A percentile compares a stretch with the other conserved stretches of the same genome.
Evolutionary conservation across 2,329 filamentous ascomycete species (phyloP).

Genomic region (Dissoconium aciculare): DNA sequence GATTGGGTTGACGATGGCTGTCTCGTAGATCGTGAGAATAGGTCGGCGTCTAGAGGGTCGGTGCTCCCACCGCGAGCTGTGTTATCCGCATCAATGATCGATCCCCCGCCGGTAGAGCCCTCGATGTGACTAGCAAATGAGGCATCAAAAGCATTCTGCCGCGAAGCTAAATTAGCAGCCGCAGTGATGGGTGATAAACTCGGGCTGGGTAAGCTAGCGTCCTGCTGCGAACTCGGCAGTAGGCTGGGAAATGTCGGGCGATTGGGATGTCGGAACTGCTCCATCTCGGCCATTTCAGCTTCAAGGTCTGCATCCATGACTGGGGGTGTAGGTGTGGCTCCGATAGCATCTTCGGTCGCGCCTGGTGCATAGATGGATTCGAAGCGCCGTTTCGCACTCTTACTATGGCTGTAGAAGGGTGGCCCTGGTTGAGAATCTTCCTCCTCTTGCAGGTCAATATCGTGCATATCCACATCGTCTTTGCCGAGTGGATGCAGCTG

Average conservation of each 20-base stretch:
- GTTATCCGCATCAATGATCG: conserved; percentile 22
- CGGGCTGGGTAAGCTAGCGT: conserved; percentile 86
- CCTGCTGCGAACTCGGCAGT: conserved; percentile 60
- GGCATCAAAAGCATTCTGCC: conserved; percentile 21
- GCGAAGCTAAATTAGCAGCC: conserved; percentile 44
- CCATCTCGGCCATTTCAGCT: conserved; percentile 26
- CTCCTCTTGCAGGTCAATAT: conserved; percentile 14
- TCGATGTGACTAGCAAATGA: conserved; percentile 21
- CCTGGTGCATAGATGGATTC: conserved; percentile 9
- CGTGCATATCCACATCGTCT: conserved; percentile 17
- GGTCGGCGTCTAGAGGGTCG: conserved; percentile 15
- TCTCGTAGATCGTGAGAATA: conserved; percentile 4
- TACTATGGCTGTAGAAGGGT: conserved; percentile 13
- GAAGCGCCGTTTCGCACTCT: conserved; percentile 10
- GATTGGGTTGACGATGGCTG: neutral
- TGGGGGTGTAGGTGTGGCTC: conserved; percentile 51
- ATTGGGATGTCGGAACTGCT: conserved; percentile 6
- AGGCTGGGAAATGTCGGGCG: conserved; percentile 34
- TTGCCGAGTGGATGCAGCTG: conserved; percentile 17
- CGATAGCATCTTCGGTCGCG: conserved; percentile 8
- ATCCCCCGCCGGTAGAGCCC: conserved; percentile 21
- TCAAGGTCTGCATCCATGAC: conserved; percentile 59
- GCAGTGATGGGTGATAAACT: conserved; percentile 81
- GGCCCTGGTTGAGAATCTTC: conserved; percentile 18
- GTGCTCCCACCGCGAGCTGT: conserved; percentile 14